Evolutionary conservation across 345 rosid species (phyloP), one percentile per base, ranked within the genome.

Genomic region (Microcos paniculata): DNA sequence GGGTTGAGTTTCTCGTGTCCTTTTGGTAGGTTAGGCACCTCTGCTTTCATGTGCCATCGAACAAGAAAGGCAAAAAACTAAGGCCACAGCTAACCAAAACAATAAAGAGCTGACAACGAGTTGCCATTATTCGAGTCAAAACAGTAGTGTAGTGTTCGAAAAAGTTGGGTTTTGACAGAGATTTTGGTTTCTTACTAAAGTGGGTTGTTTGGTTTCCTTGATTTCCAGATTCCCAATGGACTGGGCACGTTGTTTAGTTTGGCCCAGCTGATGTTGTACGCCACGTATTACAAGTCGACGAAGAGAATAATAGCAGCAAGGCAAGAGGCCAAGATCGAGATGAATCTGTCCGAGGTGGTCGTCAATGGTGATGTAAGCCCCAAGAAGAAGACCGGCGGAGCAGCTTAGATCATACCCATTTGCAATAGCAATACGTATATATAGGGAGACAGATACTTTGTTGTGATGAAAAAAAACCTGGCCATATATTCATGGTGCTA

Each of bases 151-250:
- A n/a, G n/a, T n/a, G n/a, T n/a, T n/a, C 9, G 16, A 38, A n/a
- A 63, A 14, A 13, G 24, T 21, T 26, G 31, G 40, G 18, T 12
- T 40, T 38, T 12, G 67, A 19, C 14, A 65, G 3, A 14, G 52
- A 14, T 43, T 2, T 30, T 7, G 2, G 2, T 13, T 65, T 42
- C n/a, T 18, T 9, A 53, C 28, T 49, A 30, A 28, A 73, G 15
- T 56, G 23, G 68, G 26, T 4, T 21, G 14, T 21, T 40, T 59
- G 16, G 3, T 26, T 26, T 73, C 28, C 28, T 10, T 21, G 0
- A 18, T 21, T 72, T 52, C 2, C 83, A 94, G 97, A 71, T 81
- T 69, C 91, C 98, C 11, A 94, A 95, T 81, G 99, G 97, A 42
- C 55, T 90, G 11, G 99, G 98, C 1, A 57, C 90, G 15, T 12